Percentiles rank a stretch among this genome's conserved stretches.
These are phyloP conservation scores for Penicillium cataractarum DNA, from an alignment of 495 filamentous ascomycete species.

Conservation along the genomic window DNA sequence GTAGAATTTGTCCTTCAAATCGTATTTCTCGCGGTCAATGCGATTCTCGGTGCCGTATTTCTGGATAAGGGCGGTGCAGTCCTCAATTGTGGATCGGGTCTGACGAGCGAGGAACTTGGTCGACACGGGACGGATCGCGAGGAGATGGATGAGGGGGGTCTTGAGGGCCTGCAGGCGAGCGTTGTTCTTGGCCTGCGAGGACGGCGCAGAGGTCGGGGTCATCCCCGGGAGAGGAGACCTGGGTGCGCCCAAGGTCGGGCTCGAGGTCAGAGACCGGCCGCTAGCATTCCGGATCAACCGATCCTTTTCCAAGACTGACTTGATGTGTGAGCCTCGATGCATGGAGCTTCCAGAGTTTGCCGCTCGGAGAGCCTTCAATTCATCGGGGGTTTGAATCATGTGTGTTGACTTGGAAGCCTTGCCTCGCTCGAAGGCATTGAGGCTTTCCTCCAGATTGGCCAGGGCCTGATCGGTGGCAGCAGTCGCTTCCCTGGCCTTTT, in stretches of 20 bases:
- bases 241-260: constrained; percentile 62
- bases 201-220: constrained; percentile 52
- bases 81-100: constrained; percentile 57
- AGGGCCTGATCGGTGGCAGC: constrained; percentile 55
- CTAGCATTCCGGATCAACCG: constrained; percentile 46
- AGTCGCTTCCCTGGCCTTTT: constrained; percentile 57
- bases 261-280: constrained; percentile 64
- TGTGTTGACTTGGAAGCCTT: constrained; percentile 58
- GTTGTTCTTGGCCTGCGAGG: constrained; percentile 55
- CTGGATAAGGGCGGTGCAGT: constrained; percentile 58
- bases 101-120: constrained; percentile 59
- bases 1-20: constrained; percentile 69
- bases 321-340: constrained; percentile 36
- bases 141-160: constrained; percentile 70
- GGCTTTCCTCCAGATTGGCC: constrained; percentile 59
- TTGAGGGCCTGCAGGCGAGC: constrained; percentile 56
- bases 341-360: constrained; percentile 15
- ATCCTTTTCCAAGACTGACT: constrained; percentile 50
- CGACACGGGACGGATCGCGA: constrained; percentile 64
- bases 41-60: constrained; percentile 62
- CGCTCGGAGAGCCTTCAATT: constrained; percentile 40
- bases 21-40: constrained; percentile 64
- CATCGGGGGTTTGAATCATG: constrained; percentile 43
- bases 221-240: constrained; percentile 42
- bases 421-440: constrained; percentile 51